A percentile compares a stretch with the other conserved stretches of the same genome.
These are phyloP conservation scores for Platanthera zijinensis DNA, from an alignment of 106 monocot genomes.

Conservation along the genomic window DNA sequence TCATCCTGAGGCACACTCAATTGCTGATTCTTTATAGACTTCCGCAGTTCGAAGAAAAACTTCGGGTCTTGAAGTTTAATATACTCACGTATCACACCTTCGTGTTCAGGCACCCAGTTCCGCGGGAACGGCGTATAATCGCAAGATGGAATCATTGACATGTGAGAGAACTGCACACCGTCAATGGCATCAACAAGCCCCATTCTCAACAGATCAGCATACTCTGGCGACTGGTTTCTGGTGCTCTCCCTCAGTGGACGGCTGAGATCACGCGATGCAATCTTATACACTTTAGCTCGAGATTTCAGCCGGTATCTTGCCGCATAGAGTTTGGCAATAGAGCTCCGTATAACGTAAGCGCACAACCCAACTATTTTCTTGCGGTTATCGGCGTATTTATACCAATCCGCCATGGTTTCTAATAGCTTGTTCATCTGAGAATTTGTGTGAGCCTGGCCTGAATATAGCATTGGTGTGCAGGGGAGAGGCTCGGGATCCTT, in stretches of 20 bases:
- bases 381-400: constrained; percentile 83
- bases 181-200: constrained; percentile 93
- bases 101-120: constrained; percentile 83
- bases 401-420: constrained; percentile 97
- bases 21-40: constrained; percentile 43
- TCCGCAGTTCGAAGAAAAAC: constrained; percentile 62
- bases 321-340: constrained; percentile 90
- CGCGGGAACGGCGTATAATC: constrained; percentile 88
- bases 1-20: constrained; percentile 66
- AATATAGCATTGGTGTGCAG: constrained; percentile 87
- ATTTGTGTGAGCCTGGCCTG: constrained; percentile 94
- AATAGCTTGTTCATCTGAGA: constrained; percentile 97
- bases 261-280: constrained; percentile 75
- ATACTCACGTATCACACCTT: constrained; percentile 51
- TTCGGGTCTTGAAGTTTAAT: constrained; percentile 81
- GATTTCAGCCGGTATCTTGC: constrained; percentile 92
- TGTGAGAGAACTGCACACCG: constrained; percentile 83
- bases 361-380: constrained; percentile 96
- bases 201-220: constrained; percentile 90
- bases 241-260: constrained; percentile 66
- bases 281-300: constrained; percentile 90
- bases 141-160: constrained; percentile 86
- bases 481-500: constrained; percentile 90
- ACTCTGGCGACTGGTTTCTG: constrained; percentile 67
- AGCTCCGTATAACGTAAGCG: constrained; percentile 90